A percentile compares a stretch with the other conserved stretches of the same genome.
phyloP scores from a whole-genome alignment of 1,139 yeast species.

The Debaryomycetaceae sp. region DNA sequence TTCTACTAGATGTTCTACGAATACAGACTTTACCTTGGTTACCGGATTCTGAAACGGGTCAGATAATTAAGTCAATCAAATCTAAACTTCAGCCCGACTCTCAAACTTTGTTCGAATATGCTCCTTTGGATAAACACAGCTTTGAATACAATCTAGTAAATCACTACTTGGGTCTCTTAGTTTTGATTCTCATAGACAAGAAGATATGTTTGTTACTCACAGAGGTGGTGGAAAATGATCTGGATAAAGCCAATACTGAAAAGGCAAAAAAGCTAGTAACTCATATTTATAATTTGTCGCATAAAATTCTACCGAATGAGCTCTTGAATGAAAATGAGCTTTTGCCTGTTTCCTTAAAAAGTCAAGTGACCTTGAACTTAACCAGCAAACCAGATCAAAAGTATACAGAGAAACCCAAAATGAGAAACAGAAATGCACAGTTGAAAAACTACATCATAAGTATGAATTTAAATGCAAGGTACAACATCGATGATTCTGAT shows the following conservation, averaged over 20 bases:
- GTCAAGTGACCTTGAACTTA: slow-evolving; percentile 3
- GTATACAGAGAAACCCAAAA: slow-evolving; percentile 4
- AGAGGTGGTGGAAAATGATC: slow-evolving; percentile 43
- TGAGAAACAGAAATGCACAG: slow-evolving; percentile 5
- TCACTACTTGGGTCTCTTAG: slow-evolving; percentile 63
- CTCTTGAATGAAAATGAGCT: slow-evolving; percentile 13
- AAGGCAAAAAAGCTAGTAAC: slow-evolving; percentile 65
- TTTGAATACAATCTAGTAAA: slow-evolving; percentile 28
- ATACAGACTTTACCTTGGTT: slow-evolving; percentile 64
- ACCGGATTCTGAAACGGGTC: slow-evolving; percentile 30
- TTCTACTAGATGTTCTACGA: slow-evolving; percentile 64
- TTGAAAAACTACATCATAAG: slow-evolving; percentile 32
- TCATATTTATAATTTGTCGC: slow-evolving; percentile 56
- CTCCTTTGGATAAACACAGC: slow-evolving; percentile 5
- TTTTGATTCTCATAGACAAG: slow-evolving; percentile 53
- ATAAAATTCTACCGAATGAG: slow-evolving; percentile 49
- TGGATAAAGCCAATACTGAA: slow-evolving; percentile 43
- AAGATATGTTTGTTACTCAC: slow-evolving; percentile 52
- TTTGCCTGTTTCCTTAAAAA: slow-evolving; percentile 8
- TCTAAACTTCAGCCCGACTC: background rate
- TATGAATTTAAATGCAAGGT: slow-evolving; percentile 44
- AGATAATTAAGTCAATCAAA: slow-evolving; percentile 16
- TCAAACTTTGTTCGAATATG: slow-evolving; percentile 5
- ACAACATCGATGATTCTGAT: slow-evolving; percentile 64
- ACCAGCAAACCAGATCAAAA: slow-evolving; percentile 8